These are phyloP conservation scores for Stellera chamaejasme DNA, from an alignment of 345 rosid species.

Conservation along the genomic window DNA sequence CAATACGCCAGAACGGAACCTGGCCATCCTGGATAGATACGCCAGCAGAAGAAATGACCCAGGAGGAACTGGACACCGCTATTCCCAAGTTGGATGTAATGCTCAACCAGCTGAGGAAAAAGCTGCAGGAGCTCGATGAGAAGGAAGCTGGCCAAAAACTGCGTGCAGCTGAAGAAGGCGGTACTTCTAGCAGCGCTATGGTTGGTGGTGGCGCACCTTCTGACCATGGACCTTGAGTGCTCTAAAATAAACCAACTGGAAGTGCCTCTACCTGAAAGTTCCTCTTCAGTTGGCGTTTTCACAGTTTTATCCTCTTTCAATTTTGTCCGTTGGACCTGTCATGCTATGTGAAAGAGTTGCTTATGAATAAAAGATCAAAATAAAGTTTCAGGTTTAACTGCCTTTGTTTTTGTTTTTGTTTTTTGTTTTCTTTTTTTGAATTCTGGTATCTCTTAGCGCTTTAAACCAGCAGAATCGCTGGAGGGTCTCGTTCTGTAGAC, in stretches of 20 bases:
- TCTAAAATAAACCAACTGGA: not conserved
- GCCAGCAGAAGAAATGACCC: conserved; percentile 11
- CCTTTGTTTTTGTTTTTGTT: no score
- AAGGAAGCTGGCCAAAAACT: not conserved
- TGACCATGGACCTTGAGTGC: conserved; percentile 1
- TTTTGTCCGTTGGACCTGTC: not conserved
- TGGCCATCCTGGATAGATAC: not conserved
- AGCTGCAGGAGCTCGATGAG: not conserved
- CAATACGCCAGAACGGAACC: no score
- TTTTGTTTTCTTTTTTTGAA: no score
- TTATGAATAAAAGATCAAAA: no score
- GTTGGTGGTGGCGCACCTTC: conserved; percentile 1
- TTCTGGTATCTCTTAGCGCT: no score
- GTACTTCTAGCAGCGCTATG: not conserved
- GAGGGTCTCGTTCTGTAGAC: no score
- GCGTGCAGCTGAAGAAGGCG: not conserved
- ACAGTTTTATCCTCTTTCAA: not conserved
- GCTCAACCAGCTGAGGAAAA: not conserved
- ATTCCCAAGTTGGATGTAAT: not conserved
- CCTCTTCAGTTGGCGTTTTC: not conserved
- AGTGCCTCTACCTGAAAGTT: conserved; percentile 1
- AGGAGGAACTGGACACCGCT: not conserved
- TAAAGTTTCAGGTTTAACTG: no score
- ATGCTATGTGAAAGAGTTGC: no score
- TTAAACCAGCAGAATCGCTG: no score